phyloP scores from a whole-genome alignment of 176 grass and related monocot species.

The Oropetium thomaeum region DNA sequence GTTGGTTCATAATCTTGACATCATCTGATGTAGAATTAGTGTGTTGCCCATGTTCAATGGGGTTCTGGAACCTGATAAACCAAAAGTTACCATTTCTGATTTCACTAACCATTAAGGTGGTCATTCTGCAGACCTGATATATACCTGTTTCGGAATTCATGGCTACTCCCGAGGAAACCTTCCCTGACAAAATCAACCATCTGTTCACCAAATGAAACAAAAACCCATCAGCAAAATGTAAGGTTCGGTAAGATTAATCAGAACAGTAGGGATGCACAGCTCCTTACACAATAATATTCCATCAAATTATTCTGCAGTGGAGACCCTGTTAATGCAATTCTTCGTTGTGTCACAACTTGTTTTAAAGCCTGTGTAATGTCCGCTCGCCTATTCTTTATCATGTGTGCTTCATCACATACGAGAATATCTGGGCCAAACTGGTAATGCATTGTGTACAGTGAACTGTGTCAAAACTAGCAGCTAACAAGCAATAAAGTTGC shows the following conservation, averaged over 20 bases:
- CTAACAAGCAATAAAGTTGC: not conserved
- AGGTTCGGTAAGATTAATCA: conserved; percentile 16
- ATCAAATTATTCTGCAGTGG: conserved; percentile 98
- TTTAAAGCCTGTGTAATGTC: conserved; percentile 93
- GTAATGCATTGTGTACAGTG: conserved; percentile 15
- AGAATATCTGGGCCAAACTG: conserved; percentile 95
- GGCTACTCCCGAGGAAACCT: conserved; percentile 94
- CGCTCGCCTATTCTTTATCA: conserved; percentile 94
- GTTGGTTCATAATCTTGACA: conserved; percentile 97
- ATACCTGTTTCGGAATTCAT: conserved; percentile 97
- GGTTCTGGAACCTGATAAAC: conserved; percentile 88
- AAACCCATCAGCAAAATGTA: conserved; percentile 28
- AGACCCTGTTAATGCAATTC: conserved; percentile 97
- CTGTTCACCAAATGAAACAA: conserved; percentile 55
- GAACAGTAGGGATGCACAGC: conserved; percentile 8
- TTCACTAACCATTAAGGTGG: conserved; percentile 8
- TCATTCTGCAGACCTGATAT: not conserved
- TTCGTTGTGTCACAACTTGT: conserved; percentile 88
- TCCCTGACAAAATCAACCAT: conserved; percentile 99
- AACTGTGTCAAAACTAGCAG: conserved; percentile 35
- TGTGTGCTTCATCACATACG: conserved; percentile 99
- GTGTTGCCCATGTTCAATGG: conserved; percentile 98
- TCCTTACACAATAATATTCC: conserved; percentile 98
- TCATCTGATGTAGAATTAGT: conserved; percentile 89
- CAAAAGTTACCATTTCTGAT: conserved; percentile 18